Conservation (phyloP, 1,284 basidiomycete genomes). For the Cryptococcus sp. region DNA sequence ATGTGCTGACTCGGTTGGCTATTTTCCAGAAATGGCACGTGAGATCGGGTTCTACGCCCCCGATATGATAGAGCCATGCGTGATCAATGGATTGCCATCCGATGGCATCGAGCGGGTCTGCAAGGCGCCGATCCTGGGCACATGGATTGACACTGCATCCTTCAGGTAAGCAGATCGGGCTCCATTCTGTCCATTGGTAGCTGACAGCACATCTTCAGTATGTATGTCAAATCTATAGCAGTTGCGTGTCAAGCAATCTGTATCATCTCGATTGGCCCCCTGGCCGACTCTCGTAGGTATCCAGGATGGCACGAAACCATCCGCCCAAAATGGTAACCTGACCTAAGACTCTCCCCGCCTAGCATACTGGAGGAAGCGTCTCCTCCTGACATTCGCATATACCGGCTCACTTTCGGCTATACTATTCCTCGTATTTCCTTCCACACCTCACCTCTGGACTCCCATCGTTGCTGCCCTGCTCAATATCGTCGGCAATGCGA, state of each 20-base stretch:
- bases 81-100: conserved; percentile 1
- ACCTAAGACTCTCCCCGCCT: not conserved
- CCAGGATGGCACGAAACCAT: not conserved
- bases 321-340: not conserved
- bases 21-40: conserved; percentile 41
- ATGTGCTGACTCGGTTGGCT: not conserved
- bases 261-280: conserved; percentile 82
- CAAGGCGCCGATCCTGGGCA: conserved; percentile 50
- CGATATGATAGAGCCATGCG: conserved; percentile 32
- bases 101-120: conserved; percentile 24
- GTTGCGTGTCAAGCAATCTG: conserved; percentile 82
- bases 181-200: not conserved
- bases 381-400: conserved; percentile 70
- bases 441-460: conserved; percentile 61
- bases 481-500: conserved; percentile 71
- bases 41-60: conserved; percentile 42
- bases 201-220: conserved; percentile 52
- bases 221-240: conserved; percentile 79
- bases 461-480: conserved; percentile 60
- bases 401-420: conserved; percentile 64
- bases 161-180: conserved; percentile 62
- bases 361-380: conserved; percentile 72
- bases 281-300: conserved; percentile 76
- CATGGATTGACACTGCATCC: conserved; percentile 80
- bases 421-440: conserved; percentile 69